Percentiles rank a stretch among this genome's conserved stretches.
phyloP scores from a whole-genome alignment of 768 basidiomycete species.

The Trametes cubensis region DNA sequence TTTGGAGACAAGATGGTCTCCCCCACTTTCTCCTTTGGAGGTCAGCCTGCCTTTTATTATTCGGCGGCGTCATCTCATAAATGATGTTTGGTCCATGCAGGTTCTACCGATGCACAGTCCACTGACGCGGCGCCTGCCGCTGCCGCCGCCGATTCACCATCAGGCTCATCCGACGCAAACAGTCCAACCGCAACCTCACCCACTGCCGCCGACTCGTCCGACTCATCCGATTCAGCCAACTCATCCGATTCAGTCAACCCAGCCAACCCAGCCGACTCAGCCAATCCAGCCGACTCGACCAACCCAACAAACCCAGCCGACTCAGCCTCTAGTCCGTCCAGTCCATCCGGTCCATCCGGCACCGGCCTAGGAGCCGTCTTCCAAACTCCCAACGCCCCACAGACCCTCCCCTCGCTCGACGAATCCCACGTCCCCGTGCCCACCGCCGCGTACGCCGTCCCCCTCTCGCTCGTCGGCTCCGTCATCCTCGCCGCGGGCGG shows the following conservation, averaged over 20 bases:
- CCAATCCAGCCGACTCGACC: too few species aligned
- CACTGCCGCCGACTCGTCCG: not conserved
- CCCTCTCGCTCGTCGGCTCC: conserved; percentile 36
- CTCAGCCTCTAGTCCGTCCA: too few species aligned
- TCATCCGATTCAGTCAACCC: too few species aligned
- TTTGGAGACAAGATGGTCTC: conserved; percentile 32
- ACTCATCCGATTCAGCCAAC: not conserved
- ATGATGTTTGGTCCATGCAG: not conserved
- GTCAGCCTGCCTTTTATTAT: conserved; percentile 23
- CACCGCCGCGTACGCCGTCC: conserved; percentile 38
- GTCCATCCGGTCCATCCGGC: not conserved
- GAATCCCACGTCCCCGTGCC: conserved; percentile 31
- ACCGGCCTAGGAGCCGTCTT: conserved; percentile 5
- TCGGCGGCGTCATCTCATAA: too few species aligned
- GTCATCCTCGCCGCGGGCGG: conserved; percentile 34
- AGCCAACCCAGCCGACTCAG: too few species aligned
- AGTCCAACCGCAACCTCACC: conserved; percentile 1
- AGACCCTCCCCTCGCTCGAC: conserved; percentile 24
- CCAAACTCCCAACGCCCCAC: conserved; percentile 3
- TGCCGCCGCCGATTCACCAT: not conserved
- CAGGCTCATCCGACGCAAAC: not conserved
- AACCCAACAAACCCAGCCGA: too few species aligned
- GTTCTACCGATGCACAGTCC: not conserved
- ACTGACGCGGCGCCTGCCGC: not conserved
- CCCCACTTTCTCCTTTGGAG: conserved; percentile 34